A percentile compares a stretch with the other conserved stretches of the same genome.
phyloP scores from a whole-genome alignment of 1,139 yeast genomes.

The Hyphopichia pseudoburtonii region DNA sequence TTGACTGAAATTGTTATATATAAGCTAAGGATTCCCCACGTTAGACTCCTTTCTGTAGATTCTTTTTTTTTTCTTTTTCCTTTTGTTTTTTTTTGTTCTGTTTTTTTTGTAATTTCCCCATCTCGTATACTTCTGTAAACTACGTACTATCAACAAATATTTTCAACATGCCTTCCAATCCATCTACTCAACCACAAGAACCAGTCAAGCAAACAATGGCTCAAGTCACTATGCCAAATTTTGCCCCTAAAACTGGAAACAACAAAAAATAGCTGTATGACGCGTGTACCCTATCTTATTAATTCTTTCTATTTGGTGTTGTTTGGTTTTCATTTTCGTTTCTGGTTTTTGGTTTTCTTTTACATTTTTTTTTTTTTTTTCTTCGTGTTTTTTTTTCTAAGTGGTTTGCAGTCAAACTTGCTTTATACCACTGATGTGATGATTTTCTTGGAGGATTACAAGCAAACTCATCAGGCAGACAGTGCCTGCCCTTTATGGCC shows the following conservation, averaged over 20 bases:
- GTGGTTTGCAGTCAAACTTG: too few relatives aligned
- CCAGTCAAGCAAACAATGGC: slow-evolving; percentile 1
- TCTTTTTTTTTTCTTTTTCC: neutral
- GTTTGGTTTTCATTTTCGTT: neutral
- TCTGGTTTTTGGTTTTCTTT: neutral
- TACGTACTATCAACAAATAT: neutral
- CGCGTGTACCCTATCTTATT: neutral
- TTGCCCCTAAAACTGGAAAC: neutral
- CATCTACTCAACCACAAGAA: neutral
- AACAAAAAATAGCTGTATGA: neutral
- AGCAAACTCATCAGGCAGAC: too few relatives aligned
- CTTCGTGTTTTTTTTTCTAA: too few relatives aligned
- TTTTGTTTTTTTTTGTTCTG: neutral
- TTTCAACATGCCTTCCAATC: neutral
- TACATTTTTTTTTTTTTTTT: too few relatives aligned
- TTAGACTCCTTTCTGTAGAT: neutral
- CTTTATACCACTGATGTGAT: too few relatives aligned
- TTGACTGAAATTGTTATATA: neutral
- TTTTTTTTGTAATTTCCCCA: neutral
- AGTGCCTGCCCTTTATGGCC: too few relatives aligned
- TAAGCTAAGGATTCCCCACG: neutral
- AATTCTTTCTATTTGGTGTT: too few relatives aligned
- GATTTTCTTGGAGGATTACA: too few relatives aligned
- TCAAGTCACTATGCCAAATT: slow-evolving; percentile 1
- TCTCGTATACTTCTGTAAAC: neutral